Base-by-base conservation (phyloP, 2,329 filamentous ascomycete genomes). In the Plenodomus lindquistii region DNA sequence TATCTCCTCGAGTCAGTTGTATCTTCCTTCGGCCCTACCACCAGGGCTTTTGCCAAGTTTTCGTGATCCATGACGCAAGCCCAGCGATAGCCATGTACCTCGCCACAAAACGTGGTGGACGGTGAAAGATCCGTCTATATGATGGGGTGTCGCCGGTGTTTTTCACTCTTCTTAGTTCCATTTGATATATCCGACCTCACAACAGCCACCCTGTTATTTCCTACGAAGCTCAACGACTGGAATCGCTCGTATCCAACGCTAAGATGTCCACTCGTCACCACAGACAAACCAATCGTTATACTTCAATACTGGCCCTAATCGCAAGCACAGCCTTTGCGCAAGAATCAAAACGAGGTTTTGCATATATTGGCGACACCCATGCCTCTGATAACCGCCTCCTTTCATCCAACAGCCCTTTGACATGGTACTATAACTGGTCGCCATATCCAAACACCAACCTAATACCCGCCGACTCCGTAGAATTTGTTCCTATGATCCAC, bases 401-500 rank as follows among this genome's bases (percentile, higher is more conserved):
- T 56, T 91, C 87, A 82, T 75, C 18, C 40, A 69, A 76, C 37
- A 82, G 79, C 29, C 83, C 85, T 37, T 69, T 94, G 42, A 85
- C 83, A 2, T 94, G 90, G 89, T 94, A 94, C 77, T 94, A 93
- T 79, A 93, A 92, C 75, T 94, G 91, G 73, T 74, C 74, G 17
- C 69, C 79, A 13, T 72, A 73, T 77, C 40, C 71, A 68, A 18
- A 86, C 85, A 4, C 80, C 81, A 73, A 75, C 37, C 84, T 81
- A 62, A 62, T 73, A 19, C 67, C 70, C 62, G 6, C 61, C 74
- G 0, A 74, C 71, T 66, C 60, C 2, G 83, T 93, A 53, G 81
- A 89, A 67, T 94, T 91, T 68, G 82, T 92, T 1, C 89, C 89
- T 37, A 90, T 92, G 86, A 82, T 92, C 50, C 92, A 87, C 84